Evolutionary conservation across 2,329 filamentous ascomycete genomes (phyloP).

Genomic region (Cercospora zeina): DNA sequence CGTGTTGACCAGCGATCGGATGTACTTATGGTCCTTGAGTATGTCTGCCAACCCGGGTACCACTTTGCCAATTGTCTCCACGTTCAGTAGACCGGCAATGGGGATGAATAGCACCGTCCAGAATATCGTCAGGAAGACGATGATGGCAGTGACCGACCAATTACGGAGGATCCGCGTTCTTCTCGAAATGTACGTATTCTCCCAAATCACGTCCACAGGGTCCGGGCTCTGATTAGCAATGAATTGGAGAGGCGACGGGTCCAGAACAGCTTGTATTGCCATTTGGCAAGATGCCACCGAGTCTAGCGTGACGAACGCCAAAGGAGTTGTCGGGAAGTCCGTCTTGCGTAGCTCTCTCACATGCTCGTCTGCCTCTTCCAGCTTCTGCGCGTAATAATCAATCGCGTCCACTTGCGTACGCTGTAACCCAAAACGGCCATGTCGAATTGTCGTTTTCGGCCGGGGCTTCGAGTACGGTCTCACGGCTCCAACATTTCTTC

Average conservation of each 20-base stretch:
- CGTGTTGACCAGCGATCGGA: constrained; percentile 77
- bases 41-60: constrained; percentile 68
- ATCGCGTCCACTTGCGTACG: constrained; percentile 82
- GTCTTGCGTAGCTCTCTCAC: constrained; percentile 70
- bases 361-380: constrained; percentile 74
- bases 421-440: constrained; percentile 71
- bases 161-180: constrained; percentile 71
- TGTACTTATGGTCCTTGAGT: constrained; percentile 67
- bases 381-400: constrained; percentile 86
- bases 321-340: constrained; percentile 72
- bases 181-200: constrained; percentile 82
- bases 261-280: constrained; percentile 91
- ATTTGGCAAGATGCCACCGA: constrained; percentile 90
- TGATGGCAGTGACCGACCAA: constrained; percentile 81
- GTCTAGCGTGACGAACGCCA: constrained; percentile 97
- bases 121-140: constrained; percentile 78
- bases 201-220: constrained; percentile 91
- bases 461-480: constrained; percentile 51
- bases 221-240: constrained; percentile 83
- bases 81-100: constrained; percentile 75
- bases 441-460: constrained; percentile 74
- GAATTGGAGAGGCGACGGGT: constrained; percentile 82
- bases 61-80: constrained; percentile 74
- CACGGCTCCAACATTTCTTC: constrained; percentile 40
- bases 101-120: constrained; percentile 83